Evolutionary conservation across 192 early-diverging fungal species (phyloP).

Genomic region (Gigaspora rosea): DNA sequence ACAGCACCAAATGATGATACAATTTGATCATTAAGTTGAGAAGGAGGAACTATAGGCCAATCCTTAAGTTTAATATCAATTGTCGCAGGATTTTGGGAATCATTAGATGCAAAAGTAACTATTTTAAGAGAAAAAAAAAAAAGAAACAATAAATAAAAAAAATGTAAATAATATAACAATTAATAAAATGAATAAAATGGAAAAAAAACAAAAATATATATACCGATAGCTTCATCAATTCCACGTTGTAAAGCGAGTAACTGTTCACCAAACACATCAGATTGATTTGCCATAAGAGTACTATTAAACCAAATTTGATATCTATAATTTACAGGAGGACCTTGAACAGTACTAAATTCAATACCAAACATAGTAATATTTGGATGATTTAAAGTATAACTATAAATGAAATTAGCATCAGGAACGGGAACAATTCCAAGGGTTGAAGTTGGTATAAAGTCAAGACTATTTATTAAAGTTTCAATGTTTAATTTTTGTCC

Average conservation of each 20-base stretch:
- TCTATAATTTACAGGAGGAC: constrained; percentile 55
- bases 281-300: constrained; percentile 54
- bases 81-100: constrained; percentile 33
- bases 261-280: constrained; percentile 64
- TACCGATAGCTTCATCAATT: constrained; percentile 61
- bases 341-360: constrained; percentile 40
- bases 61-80: constrained; percentile 63
- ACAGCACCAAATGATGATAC: constrained; percentile 57
- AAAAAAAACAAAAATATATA: no score
- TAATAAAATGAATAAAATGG: no score
- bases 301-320: constrained; percentile 82
- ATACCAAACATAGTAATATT: constrained; percentile 69
- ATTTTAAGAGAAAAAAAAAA: constrained; percentile 32
- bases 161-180: no score
- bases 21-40: constrained; percentile 54
- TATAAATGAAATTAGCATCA: constrained; percentile 62
- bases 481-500: constrained; percentile 38
- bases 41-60: constrained; percentile 66
- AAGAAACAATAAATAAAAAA: no score
- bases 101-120: constrained; percentile 27
- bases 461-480: constrained; percentile 38
- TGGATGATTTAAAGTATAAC: constrained; percentile 66
- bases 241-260: constrained; percentile 61
- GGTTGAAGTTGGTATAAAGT: constrained; percentile 31
- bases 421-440: constrained; percentile 60